Evolutionary conservation across 495 filamentous ascomycete species (phyloP), one percentile per base, ranked within the genome.

Genomic region (Venustampulla echinocandica): DNA sequence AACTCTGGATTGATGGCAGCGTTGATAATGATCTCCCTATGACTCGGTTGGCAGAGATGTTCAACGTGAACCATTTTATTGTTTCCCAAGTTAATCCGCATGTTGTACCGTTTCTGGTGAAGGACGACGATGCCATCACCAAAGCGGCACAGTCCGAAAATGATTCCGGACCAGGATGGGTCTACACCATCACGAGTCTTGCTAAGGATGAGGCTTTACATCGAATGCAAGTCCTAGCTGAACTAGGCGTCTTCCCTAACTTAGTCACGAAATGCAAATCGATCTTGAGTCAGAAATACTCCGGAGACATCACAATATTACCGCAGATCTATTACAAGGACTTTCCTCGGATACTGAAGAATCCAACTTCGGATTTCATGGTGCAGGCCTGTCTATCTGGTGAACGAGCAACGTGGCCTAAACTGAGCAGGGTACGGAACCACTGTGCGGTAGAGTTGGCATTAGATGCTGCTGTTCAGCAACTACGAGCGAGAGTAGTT

Each of bases 21-120:
- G 86, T 97, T 3, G 89, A 96, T 54, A 88, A 88, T 48, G 90
- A 97, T 64, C 72, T 97, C 1, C 90, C 90, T 17, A 95, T 95
- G 85, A 88, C 81, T 35, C 74, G 85, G 9, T 69, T 97, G 10
- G 82, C 89, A 0, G 90, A 95, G 54, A 90, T 95, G 85, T 95
- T 95, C 66, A 95, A 95, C 58, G 89, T 95, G 64, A 97, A 95
- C 59, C 89, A 95, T 59, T 95, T 95, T 59, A 95, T 97, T 57
- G 90, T 95, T 23, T 95, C 89, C 0, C 90, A 97, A 59, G 87
- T 93, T 36, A 96, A 95, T 57, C 90, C 90, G 1, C 90, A 96
- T 54, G 84, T 96, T 22, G 81, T 93, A 0, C 89, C 90, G 5
- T 95, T 97, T 51, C 69, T 95, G 14, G 64, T 74, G 18, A 84